Conservation (phyloP, 495 filamentous ascomycete genomes). For the Lindgomyces ingoldianus region DNA sequence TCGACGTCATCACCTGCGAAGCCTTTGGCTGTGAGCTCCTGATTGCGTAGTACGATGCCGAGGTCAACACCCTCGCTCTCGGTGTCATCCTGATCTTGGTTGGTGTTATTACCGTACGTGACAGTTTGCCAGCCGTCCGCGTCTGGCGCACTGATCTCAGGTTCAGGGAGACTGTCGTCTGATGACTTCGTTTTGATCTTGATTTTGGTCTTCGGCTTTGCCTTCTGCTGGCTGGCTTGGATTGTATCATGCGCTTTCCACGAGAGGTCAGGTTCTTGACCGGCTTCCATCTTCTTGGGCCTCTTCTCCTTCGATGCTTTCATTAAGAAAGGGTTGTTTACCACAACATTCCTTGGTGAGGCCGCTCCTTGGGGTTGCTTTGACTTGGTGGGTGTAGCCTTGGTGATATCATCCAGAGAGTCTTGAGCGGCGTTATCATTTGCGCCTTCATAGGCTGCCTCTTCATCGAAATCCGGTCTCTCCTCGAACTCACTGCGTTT, state of each 20-base stretch:
- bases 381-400: not conserved
- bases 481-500: slow-evolving; percentile 63
- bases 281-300: slow-evolving; percentile 16
- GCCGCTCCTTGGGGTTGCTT: not conserved
- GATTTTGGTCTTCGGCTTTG: slow-evolving; percentile 5
- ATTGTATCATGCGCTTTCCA: slow-evolving; percentile 21
- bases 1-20: slow-evolving; percentile 92
- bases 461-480: slow-evolving; percentile 55
- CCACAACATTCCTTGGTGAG: not conserved
- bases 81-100: slow-evolving; percentile 50
- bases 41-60: slow-evolving; percentile 70
- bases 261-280: not conserved
- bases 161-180: slow-evolving; percentile 19
- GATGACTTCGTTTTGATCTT: slow-evolving; percentile 18
- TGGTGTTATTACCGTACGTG: slow-evolving; percentile 31
- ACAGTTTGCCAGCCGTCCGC: slow-evolving; percentile 44
- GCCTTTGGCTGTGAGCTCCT: slow-evolving; percentile 77
- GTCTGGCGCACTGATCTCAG: slow-evolving; percentile 31
- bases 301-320: slow-evolving; percentile 16
- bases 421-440: slow-evolving; percentile 36
- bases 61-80: slow-evolving; percentile 44
- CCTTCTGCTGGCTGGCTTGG: not conserved
- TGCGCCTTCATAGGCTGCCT: slow-evolving; percentile 44
- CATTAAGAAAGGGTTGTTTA: slow-evolving; percentile 15
- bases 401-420: not conserved